These are phyloP conservation scores for Avena insularis DNA, from an alignment of 176 grass and related monocot genomes.

Conservation along the genomic window DNA sequence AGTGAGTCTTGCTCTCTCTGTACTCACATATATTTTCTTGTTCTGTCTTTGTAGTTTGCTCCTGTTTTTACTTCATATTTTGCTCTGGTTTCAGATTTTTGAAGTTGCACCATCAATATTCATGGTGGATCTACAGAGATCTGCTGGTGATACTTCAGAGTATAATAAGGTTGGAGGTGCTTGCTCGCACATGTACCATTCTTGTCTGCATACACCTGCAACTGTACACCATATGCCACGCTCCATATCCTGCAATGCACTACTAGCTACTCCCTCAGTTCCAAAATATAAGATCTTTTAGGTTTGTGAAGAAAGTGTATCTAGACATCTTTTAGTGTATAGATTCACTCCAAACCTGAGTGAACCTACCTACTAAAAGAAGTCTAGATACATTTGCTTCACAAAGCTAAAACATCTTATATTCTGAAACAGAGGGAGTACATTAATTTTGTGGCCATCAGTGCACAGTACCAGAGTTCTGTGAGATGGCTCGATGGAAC, in stretches of 20 bases:
- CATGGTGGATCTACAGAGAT: conserved; percentile 90
- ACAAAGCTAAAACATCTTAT: no score
- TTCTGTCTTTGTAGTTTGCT: conserved; percentile 20
- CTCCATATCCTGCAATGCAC: neutral
- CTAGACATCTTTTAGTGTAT: no score
- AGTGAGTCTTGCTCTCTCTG: conserved; percentile 59
- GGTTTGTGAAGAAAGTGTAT: no score
- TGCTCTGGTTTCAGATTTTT: conserved; percentile 67
- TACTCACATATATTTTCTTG: conserved; percentile 24
- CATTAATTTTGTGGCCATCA: neutral
- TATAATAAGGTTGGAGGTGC: conserved; percentile 70
- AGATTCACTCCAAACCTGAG: no score
- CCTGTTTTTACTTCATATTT: conserved; percentile 12
- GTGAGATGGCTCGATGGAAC: neutral
- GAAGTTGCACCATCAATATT: conserved; percentile 91
- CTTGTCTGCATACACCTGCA: conserved; percentile 11
- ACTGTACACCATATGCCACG: conserved; percentile 4
- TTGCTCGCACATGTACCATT: conserved; percentile 3
- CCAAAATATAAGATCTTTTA: no score
- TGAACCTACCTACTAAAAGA: no score
- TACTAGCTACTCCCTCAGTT: neutral
- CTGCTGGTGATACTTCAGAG: conserved; percentile 77
- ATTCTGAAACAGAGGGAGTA: no score
- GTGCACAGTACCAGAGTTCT: neutral
- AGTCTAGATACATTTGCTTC: no score